Evolutionary conservation across 2,329 filamentous ascomycete species (phyloP), one percentile per base, ranked within the genome.

Genomic region (Magnaporthiopsis incrustans): DNA sequence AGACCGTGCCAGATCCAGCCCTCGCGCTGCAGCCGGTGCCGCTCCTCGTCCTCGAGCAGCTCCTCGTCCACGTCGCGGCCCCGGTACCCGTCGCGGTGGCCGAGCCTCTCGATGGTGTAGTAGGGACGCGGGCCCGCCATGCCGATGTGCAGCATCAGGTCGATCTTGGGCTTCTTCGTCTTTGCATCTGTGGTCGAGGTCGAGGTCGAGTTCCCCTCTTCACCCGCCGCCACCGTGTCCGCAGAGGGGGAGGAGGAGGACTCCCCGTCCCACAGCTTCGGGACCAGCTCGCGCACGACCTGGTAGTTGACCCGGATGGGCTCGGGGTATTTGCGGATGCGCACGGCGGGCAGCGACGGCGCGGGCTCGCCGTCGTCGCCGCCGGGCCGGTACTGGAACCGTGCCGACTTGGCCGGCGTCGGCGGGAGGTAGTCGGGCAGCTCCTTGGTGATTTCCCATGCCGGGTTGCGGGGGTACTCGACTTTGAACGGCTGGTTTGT

Each of bases 121-220:
- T 85, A 75, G 18, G 85, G 69, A 74, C 81, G 69, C 77, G 84
- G 70, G 73, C 89, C 72, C 73, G 91, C 90, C 83, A 96, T 92
- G 67, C 92, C 92, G 62, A 96, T 89, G 74, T 96, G 91, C 4
- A 96, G 74, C 27, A 87, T 81, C 35, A 89, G 76, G 73, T 96
- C 89, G 63, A 87, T 82, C 59, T 61, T 61, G 26, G 58, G 59
- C 35, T 38, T 38, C 15, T 38, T 38, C 27, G 2, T 22, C 5
- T 14, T 10, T 35, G 2, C 33, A 2, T 10, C 33, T 12, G 33
- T 10, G 2, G 3, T 10, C 7, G 33, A 2, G 3, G 35, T 15
- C 35, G 35, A 4, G 12, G 11, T 57, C 56, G 30, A 22, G 27
- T n/a, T 27, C n/a, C 22, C 14, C 15, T 53, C 57, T 25, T 30